phyloP scores from a whole-genome alignment of 768 basidiomycete species.

The Panaeolus cyanescens region DNA sequence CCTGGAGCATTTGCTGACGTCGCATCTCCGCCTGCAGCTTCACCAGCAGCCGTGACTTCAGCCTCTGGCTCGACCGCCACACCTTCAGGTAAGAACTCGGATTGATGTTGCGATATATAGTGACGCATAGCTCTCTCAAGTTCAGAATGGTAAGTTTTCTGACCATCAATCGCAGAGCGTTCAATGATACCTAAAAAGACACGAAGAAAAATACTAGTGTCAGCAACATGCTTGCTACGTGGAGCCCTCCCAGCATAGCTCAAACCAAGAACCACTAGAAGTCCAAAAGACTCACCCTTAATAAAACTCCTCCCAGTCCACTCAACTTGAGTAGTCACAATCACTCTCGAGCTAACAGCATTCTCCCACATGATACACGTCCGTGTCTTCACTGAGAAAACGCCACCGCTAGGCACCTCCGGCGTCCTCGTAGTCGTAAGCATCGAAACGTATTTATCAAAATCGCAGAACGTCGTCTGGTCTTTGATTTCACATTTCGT shows the following conservation, averaged over 20 bases:
- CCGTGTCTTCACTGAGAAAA: slow-evolving; percentile 91
- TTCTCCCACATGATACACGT: slow-evolving; percentile 97
- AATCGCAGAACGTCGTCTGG: slow-evolving; percentile 78
- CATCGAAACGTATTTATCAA: slow-evolving; percentile 80
- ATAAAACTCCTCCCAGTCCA: slow-evolving; percentile 98
- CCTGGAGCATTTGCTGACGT: slow-evolving; percentile 11
- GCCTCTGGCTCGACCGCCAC: slow-evolving; percentile 53
- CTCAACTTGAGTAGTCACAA: slow-evolving; percentile 91
- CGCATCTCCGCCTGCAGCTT: slow-evolving; percentile 10
- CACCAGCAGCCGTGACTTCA: slow-evolving; percentile 11
- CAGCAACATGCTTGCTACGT: too few species aligned
- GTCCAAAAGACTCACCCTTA: slow-evolving; percentile 57
- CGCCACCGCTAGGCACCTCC: slow-evolving; percentile 92
- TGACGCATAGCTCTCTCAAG: slow-evolving; percentile 82
- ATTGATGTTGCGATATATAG: slow-evolving; percentile 88
- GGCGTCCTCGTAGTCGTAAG: slow-evolving; percentile 91
- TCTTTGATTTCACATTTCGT: slow-evolving; percentile 96
- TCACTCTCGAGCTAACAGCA: slow-evolving; percentile 68
- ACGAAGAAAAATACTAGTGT: slow-evolving; percentile 6
- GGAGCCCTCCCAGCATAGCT: background rate
- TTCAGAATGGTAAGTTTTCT: slow-evolving; percentile 82
- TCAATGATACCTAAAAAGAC: slow-evolving; percentile 79
- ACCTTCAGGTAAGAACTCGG: slow-evolving; percentile 89
- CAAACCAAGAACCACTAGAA: background rate
- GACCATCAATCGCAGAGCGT: slow-evolving; percentile 87